phyloP scores from a whole-genome alignment of 75 land plant genomes.

The Pinus tabuliformis region DNA sequence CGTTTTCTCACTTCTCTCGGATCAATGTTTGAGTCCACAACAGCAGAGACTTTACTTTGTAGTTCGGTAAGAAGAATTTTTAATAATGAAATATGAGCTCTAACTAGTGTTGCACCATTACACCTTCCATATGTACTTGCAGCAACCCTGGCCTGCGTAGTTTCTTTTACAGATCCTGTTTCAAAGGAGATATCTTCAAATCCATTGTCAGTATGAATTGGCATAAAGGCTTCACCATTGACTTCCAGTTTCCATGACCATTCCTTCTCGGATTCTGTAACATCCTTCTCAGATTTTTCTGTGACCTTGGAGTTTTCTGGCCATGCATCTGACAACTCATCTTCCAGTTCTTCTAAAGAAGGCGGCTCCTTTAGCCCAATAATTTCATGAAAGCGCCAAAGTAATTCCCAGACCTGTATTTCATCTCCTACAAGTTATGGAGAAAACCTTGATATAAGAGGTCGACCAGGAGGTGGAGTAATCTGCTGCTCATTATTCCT shows the following conservation, averaged over 20 bases:
- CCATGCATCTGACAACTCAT: conserved; percentile 64
- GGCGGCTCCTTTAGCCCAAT: conserved; percentile 62
- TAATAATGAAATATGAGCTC: conserved; percentile 59
- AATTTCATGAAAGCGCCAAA: conserved; percentile 73
- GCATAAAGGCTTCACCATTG: conserved; percentile 5
- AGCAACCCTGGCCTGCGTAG: conserved; percentile 26
- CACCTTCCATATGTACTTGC: conserved; percentile 30
- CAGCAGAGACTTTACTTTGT: conserved; percentile 52
- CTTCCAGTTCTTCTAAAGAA: conserved; percentile 78
- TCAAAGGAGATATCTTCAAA: conserved; percentile 27
- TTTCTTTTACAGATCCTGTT: conserved; percentile 20
- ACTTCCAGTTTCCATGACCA: neutral
- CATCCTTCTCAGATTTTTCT: conserved; percentile 19
- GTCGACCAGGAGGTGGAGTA: conserved; percentile 64
- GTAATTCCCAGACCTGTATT: conserved; percentile 81
- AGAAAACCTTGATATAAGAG: conserved; percentile 52
- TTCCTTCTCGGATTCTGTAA: neutral
- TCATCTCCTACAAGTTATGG: conserved; percentile 76
- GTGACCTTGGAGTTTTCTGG: neutral
- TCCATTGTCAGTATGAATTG: conserved; percentile 7
- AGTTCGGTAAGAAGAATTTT: conserved; percentile 68
- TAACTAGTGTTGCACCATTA: conserved; percentile 48
- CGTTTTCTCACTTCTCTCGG: conserved; percentile 66
- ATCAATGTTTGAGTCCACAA: conserved; percentile 58
- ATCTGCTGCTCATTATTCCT: conserved; percentile 10